phyloP scores from a whole-genome alignment of 768 basidiomycete species.

The Lepiota brunneoincarnata region DNA sequence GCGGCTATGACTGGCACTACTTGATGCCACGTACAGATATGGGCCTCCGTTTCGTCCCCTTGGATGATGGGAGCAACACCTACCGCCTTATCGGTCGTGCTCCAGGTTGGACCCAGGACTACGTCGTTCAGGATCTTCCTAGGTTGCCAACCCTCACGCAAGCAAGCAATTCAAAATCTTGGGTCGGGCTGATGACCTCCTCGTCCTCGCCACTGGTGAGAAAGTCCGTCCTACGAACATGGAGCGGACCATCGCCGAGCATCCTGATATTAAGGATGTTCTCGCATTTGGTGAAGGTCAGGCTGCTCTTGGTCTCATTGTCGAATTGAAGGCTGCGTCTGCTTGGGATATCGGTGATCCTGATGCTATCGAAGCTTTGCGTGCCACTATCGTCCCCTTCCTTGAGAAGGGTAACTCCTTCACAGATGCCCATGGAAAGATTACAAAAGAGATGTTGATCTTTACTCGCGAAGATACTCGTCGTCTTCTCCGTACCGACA shows the following conservation, averaged over 20 bases:
- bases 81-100: constrained; percentile 28
- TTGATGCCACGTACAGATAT: constrained; percentile 33
- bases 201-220: constrained; percentile 42
- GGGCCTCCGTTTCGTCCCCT: constrained; percentile 24
- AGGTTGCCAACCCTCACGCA: constrained; percentile 26
- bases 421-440: constrained; percentile 35
- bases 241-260: constrained; percentile 30
- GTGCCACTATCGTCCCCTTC: constrained; percentile 24
- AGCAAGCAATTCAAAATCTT: constrained; percentile 31
- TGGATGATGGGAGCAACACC: constrained; percentile 22
- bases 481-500: constrained; percentile 31
- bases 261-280: constrained; percentile 34
- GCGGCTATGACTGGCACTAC: constrained; percentile 36
- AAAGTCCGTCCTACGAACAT: constrained; percentile 34
- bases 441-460: constrained; percentile 36
- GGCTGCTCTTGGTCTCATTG: constrained; percentile 31
- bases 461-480: constrained; percentile 28
- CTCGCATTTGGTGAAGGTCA: constrained; percentile 36
- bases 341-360: constrained; percentile 16
- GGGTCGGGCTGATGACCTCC: constrained; percentile 37
- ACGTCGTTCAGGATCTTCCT: constrained; percentile 37
- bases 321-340: constrained; percentile 26
- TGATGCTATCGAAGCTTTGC: constrained; percentile 16
- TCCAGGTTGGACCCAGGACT: constrained; percentile 31
- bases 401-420: constrained; percentile 32